phyloP scores from a whole-genome alignment of 2,329 filamentous ascomycete genomes.

The Mycosphaerella sp. region DNA sequence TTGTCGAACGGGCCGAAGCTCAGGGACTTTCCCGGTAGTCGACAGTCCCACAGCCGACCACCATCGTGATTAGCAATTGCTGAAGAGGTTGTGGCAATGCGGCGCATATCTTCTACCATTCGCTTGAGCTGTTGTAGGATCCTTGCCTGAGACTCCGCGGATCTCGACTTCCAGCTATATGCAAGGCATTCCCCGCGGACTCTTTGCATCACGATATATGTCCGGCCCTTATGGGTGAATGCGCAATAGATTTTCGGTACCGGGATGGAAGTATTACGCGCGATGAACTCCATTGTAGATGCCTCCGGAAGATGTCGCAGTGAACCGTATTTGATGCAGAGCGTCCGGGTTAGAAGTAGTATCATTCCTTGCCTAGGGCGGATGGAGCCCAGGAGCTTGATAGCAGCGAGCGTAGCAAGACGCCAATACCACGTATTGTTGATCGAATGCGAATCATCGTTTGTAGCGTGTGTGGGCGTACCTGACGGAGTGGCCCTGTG shows the following conservation, averaged over 20 bases:
- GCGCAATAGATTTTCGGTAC: conserved; percentile 13
- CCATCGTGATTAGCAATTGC: conserved; percentile 7
- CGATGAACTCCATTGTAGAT: conserved; percentile 10
- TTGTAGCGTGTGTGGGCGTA: too few relatives aligned
- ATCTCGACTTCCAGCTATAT: neutral
- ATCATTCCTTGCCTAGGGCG: neutral
- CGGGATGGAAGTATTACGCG: conserved; percentile 11
- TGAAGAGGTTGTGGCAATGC: neutral
- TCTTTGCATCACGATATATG: conserved; percentile 13
- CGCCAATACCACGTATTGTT: too few relatives aligned
- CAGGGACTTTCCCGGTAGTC: neutral
- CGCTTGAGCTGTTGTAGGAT: conserved; percentile 12
- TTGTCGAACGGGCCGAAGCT: conserved; percentile 13
- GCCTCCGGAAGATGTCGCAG: conserved; percentile 7
- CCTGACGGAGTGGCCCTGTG: too few relatives aligned
- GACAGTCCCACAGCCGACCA: conserved; percentile 10
- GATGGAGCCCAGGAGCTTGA: conserved; percentile 1
- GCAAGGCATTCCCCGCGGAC: conserved; percentile 1
- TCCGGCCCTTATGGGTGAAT: conserved; percentile 4
- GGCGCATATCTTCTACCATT: conserved; percentile 7
- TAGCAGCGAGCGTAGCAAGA: neutral
- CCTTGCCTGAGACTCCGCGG: conserved; percentile 1
- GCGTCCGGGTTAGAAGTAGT: neutral
- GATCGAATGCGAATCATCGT: too few relatives aligned
- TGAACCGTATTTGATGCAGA: conserved; percentile 10